Percentiles rank a stretch among this genome's conserved stretches.
Conservation (phyloP, 106 monocot species). For the Allium fistulosum region DNA sequence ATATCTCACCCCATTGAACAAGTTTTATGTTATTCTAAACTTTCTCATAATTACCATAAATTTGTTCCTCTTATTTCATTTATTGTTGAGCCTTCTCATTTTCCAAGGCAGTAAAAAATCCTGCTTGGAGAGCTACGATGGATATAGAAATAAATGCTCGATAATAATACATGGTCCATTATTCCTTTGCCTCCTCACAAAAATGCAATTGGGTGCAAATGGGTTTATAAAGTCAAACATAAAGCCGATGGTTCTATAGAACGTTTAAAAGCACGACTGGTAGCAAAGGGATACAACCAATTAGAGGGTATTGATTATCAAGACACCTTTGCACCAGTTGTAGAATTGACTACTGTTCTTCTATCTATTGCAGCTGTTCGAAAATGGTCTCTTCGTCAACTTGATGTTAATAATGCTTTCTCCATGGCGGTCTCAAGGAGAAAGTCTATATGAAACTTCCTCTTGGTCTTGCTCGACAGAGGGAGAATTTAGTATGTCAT, state of each 20-base stretch:
- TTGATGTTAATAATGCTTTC: slow-evolving; percentile 3
- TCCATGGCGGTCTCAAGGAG: background rate
- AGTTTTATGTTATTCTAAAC: no score
- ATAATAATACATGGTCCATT: background rate
- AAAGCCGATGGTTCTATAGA: background rate
- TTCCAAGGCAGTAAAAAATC: no score
- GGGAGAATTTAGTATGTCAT: slow-evolving; percentile 4
- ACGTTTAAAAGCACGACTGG: background rate
- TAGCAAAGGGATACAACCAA: slow-evolving; percentile 3
- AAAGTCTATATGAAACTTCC: slow-evolving; percentile 4
- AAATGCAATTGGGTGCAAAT: slow-evolving; percentile 1
- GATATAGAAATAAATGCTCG: background rate
- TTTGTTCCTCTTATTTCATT: no score
- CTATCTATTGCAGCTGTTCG: background rate
- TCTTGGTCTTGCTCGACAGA: background rate
- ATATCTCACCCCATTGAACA: no score
- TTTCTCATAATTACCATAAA: no score
- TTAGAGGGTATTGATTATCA: background rate
- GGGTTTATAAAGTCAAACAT: slow-evolving; percentile 2
- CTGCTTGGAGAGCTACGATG: no score
- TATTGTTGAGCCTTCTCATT: no score
- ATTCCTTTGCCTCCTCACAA: background rate
- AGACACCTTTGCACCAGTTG: background rate
- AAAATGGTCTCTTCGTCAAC: slow-evolving; percentile 1
- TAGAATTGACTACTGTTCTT: background rate